Conservation (phyloP, 202 grass and related monocot genomes). For the Eragrostis tef region DNA sequence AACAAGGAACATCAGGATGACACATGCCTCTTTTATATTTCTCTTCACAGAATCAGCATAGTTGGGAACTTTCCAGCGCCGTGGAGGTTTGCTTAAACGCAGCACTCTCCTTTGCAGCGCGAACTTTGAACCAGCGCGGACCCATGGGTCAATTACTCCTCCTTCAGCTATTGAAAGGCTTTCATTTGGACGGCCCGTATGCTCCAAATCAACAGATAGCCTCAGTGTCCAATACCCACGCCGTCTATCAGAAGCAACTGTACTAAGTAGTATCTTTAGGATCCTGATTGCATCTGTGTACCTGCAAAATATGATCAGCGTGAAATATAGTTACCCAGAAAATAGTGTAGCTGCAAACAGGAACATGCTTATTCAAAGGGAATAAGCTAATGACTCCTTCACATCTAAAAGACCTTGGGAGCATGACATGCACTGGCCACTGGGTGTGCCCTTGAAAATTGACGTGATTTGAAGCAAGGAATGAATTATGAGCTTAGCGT, state of each 20-base stretch:
- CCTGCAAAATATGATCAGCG: slow-evolving; percentile 50
- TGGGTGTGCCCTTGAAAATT: not conserved
- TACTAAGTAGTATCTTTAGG: slow-evolving; percentile 69
- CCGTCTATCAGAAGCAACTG: slow-evolving; percentile 55
- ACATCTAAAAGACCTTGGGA: not conserved
- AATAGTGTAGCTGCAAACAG: slow-evolving; percentile 26
- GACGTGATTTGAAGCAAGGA: not conserved
- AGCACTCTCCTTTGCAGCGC: slow-evolving; percentile 77
- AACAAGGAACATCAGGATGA: slow-evolving; percentile 29
- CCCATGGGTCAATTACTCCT: slow-evolving; percentile 72
- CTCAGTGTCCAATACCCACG: slow-evolving; percentile 85
- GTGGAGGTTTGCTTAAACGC: slow-evolving; percentile 84
- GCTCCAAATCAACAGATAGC: slow-evolving; percentile 92
- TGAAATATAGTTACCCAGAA: slow-evolving; percentile 18
- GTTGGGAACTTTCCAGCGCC: slow-evolving; percentile 84
- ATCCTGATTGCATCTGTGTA: slow-evolving; percentile 83
- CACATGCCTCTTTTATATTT: slow-evolving; percentile 72
- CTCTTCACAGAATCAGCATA: slow-evolving; percentile 70
- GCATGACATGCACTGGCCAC: not conserved
- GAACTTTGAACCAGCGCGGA: slow-evolving; percentile 77
- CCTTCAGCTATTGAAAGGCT: slow-evolving; percentile 82
- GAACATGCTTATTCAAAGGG: slow-evolving; percentile 6
- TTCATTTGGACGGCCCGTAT: slow-evolving; percentile 67
- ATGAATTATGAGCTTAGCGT: not conserved
- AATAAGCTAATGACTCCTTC: slow-evolving; percentile 10